phyloP scores from a whole-genome alignment of 176 grass and related monocot species.

The Aegilops umbellulata region DNA sequence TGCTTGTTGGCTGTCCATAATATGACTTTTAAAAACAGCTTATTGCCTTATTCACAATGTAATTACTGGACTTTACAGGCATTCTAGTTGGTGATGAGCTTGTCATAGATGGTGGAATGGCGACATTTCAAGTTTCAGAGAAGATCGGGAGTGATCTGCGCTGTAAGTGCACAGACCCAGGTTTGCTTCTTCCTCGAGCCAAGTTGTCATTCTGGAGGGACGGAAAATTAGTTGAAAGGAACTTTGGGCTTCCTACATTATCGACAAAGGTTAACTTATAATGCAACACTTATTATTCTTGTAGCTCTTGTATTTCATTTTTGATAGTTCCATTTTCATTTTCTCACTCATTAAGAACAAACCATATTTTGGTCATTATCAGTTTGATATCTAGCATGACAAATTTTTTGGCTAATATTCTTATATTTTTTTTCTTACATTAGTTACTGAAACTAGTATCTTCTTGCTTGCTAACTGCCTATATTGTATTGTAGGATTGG shows the following conservation, averaged over 20 bases:
- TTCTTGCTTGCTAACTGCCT: conserved; percentile 20
- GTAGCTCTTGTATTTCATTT: conserved; percentile 3
- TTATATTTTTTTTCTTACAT: background rate
- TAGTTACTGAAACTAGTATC: background rate
- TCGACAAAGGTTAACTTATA: conserved; percentile 53
- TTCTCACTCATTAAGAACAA: background rate
- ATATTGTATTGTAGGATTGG: conserved; percentile 53
- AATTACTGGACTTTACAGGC: conserved; percentile 37
- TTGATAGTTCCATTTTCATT: background rate
- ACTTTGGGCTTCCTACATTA: conserved; percentile 60
- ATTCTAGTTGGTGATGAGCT: conserved; percentile 63
- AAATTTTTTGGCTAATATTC: conserved; percentile 1
- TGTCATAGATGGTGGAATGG: conserved; percentile 77
- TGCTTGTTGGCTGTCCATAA: conserved; percentile 1
- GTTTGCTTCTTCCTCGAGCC: conserved; percentile 69
- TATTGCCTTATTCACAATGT: background rate
- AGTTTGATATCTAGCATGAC: background rate
- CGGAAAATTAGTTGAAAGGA: conserved; percentile 55
- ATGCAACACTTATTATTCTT: conserved; percentile 6
- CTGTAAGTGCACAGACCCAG: conserved; percentile 65
- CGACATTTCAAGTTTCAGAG: conserved; percentile 63
- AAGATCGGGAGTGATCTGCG: conserved; percentile 48
- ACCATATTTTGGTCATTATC: background rate
- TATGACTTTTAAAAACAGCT: background rate
- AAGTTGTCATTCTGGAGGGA: conserved; percentile 76